Percentiles rank a stretch among this genome's conserved stretches.
Evolutionary conservation across 2,329 filamentous ascomycete genomes (phyloP).

Genomic region (Aspergillus hiratsukae): DNA sequence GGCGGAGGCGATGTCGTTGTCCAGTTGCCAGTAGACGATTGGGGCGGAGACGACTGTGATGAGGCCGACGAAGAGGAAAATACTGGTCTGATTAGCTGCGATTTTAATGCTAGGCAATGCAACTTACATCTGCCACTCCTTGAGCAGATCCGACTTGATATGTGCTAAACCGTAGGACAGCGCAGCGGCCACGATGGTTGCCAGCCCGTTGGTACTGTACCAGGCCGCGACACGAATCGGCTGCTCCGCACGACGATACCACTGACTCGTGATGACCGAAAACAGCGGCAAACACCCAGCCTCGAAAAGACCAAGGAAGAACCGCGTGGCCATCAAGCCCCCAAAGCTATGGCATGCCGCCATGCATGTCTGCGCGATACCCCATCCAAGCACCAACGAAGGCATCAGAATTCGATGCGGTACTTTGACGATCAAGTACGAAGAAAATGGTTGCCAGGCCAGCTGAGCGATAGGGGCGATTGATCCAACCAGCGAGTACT

Average conservation of each 20-base stretch:
- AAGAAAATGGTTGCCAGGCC: slow-evolving; percentile 58
- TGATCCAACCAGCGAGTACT: slow-evolving; percentile 56
- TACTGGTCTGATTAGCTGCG: slow-evolving; percentile 24
- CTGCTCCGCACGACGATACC: slow-evolving; percentile 54
- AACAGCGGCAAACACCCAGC: slow-evolving; percentile 48
- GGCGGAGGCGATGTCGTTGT: slow-evolving; percentile 52
- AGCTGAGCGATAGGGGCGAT: slow-evolving; percentile 58
- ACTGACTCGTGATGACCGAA: slow-evolving; percentile 43
- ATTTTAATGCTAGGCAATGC: not conserved
- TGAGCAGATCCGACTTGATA: slow-evolving; percentile 42
- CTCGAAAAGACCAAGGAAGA: slow-evolving; percentile 52
- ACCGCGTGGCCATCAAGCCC: slow-evolving; percentile 46
- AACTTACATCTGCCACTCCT: slow-evolving; percentile 48
- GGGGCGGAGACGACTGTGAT: slow-evolving; percentile 57
- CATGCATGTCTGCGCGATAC: slow-evolving; percentile 46
- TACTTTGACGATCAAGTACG: slow-evolving; percentile 57
- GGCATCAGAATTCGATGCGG: slow-evolving; percentile 58
- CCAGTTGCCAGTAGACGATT: slow-evolving; percentile 56
- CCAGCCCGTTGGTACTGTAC: slow-evolving; percentile 60
- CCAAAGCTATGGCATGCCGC: slow-evolving; percentile 45
- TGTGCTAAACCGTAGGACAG: slow-evolving; percentile 56
- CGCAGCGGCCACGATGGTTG: slow-evolving; percentile 54
- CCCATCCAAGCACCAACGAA: slow-evolving; percentile 44
- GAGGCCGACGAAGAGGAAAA: slow-evolving; percentile 60
- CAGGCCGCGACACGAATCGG: slow-evolving; percentile 61